Conservation (phyloP, 2,329 filamentous ascomycete genomes). For the Aspergillus texensis region DNA sequence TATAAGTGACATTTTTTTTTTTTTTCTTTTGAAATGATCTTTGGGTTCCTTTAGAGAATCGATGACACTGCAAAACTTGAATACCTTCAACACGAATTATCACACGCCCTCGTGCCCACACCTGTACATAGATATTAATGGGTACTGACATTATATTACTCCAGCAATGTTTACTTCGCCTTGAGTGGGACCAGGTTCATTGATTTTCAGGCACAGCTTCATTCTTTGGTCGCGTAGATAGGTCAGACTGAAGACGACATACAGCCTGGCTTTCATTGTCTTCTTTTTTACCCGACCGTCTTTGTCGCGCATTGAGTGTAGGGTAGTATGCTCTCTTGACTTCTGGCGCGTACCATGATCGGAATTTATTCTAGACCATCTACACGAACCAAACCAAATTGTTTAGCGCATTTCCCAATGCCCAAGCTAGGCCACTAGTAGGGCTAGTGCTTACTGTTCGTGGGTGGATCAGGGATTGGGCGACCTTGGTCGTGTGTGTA, state of each 20-base stretch:
- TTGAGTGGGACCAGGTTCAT: background rate
- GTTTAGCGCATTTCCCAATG: background rate
- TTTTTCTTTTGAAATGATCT: background rate
- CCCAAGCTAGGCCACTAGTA: background rate
- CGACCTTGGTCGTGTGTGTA: background rate
- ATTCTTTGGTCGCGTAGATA: background rate
- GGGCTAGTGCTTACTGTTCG: background rate
- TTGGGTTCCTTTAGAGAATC: background rate
- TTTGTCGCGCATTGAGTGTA: background rate
- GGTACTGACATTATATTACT: background rate
- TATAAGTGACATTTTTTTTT: background rate
- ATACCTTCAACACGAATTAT: background rate
- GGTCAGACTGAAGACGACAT: background rate
- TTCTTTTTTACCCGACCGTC: background rate
- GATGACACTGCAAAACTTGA: background rate
- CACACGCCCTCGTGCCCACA: background rate
- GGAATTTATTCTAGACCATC: background rate
- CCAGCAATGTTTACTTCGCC: background rate
- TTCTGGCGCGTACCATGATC: slow-evolving; percentile 1
- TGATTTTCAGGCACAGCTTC: background rate
- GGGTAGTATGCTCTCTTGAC: background rate
- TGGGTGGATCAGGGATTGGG: background rate
- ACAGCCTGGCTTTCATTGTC: background rate
- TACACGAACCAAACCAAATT: background rate
- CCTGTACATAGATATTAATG: background rate